Base-by-base conservation (phyloP, 441 rosid species). In the Gossypium trilobum region DNA sequence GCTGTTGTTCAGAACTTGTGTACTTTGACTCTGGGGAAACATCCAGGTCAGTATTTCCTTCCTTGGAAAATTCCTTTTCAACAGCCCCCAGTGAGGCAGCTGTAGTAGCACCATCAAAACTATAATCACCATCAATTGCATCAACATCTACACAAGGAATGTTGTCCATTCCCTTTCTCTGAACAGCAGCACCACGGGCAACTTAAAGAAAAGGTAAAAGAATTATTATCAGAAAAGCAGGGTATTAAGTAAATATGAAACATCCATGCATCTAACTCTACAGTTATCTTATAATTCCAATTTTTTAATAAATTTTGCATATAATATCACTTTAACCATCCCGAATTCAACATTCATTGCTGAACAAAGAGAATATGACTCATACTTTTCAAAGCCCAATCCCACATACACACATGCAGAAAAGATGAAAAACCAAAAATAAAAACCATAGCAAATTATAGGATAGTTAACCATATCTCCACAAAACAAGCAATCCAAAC, bases 81-180 rank as follows among this genome's bases (percentile, higher is more conserved):
- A 71, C 67, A 44, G 60, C 17, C 52, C 62, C 74, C n/a, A 55
- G 31, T 10, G 70, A 42, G 46, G 64, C 48, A 74, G 10, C 69
- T 48, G 73, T 23, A 63, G 57, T 73, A 71, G 55, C 79, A 73
- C 77, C 74, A 46, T 82, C 85, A 79, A 78, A 39, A 69, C 66
- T 61, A 71, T 27, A 71, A 75, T 82, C 84, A 56, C 46, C 81
- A 71, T 79, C 77, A 74, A 65, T 74, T 33, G 80, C 75, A 79
- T 78, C 85, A 61, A 81, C 78, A 77, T 88, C 80, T 19, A 78
- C 77, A 60, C 81, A 82, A 54, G 80, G 71, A 59, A 75, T 48
- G 51, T 70, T 68, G 50, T 76, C 78, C 13, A 33, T 20, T 67
- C 75, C 84, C 27, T 79, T 73, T 74, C 75, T 71, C 29, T 73